phyloP scores from a whole-genome alignment of 768 basidiomycete genomes.

The Filobasidium wieringae region DNA sequence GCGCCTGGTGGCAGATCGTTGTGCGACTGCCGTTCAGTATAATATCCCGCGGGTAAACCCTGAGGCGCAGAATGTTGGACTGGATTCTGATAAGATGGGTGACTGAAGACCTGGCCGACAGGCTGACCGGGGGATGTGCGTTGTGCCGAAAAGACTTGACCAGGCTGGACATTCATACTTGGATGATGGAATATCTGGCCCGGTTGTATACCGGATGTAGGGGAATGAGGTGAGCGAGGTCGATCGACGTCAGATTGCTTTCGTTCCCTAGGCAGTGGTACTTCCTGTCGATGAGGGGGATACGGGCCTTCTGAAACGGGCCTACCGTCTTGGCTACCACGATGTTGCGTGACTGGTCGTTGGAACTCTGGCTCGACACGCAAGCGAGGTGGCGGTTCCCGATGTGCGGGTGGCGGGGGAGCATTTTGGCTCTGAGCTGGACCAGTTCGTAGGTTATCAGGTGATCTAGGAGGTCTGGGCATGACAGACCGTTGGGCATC shows the following conservation, averaged over 20 bases:
- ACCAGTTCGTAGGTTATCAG: conserved; percentile 1
- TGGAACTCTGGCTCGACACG: background rate
- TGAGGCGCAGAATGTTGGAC: conserved; percentile 3
- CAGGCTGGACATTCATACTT: conserved; percentile 26
- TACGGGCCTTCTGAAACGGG: conserved; percentile 1
- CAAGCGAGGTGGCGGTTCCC: background rate
- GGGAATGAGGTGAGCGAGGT: conserved; percentile 2
- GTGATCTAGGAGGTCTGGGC: background rate
- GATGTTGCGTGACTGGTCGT: background rate
- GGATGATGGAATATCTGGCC: conserved; percentile 37
- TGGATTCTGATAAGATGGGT: conserved; percentile 1
- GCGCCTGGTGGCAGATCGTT: conserved; percentile 17
- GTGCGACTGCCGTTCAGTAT: background rate
- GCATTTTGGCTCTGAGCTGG: background rate
- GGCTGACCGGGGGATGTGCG: conserved; percentile 2
- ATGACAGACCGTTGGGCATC: background rate
- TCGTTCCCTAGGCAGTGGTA: background rate
- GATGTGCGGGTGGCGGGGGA: background rate
- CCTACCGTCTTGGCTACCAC: background rate
- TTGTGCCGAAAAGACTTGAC: conserved; percentile 19
- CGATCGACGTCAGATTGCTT: conserved; percentile 5
- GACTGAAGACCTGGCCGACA: conserved; percentile 2
- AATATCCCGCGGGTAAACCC: background rate
- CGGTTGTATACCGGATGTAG: conserved; percentile 28
- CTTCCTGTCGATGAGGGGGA: conserved; percentile 8